Conservation (phyloP, 345 rosid species). For the Clausena lansium region DNA sequence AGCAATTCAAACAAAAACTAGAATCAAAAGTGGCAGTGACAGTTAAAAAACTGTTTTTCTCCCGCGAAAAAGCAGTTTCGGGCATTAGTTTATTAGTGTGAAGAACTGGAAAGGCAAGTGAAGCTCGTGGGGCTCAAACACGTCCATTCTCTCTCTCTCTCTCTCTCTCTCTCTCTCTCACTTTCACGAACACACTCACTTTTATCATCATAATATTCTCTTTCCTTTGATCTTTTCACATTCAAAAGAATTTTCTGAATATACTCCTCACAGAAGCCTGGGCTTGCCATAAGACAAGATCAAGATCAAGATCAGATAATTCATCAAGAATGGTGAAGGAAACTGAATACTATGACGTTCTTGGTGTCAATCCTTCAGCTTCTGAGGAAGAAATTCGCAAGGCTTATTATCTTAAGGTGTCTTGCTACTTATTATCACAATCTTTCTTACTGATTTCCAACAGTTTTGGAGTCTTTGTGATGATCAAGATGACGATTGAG, state of each 20-base stretch:
- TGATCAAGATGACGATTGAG: no score
- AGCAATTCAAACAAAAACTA: background rate
- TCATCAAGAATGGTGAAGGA: slow-evolving; percentile 54
- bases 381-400: slow-evolving; percentile 72
- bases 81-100: slow-evolving; percentile 41
- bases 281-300: background rate
- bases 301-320: slow-evolving; percentile 3
- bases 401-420: slow-evolving; percentile 71
- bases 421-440: no score
- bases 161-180: slow-evolving; percentile 10
- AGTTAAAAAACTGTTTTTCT: slow-evolving; percentile 42
- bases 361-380: slow-evolving; percentile 52
- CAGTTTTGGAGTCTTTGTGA: no score
- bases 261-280: slow-evolving; percentile 1
- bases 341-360: slow-evolving; percentile 71
- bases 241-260: background rate
- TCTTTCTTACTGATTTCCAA: background rate
- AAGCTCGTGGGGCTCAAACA: slow-evolving; percentile 34
- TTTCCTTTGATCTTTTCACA: slow-evolving; percentile 12
- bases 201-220: background rate
- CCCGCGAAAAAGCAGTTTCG: slow-evolving; percentile 49
- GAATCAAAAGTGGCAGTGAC: slow-evolving; percentile 19
- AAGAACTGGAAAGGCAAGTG: slow-evolving; percentile 63
- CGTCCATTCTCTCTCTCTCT: no score
- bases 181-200: background rate